Percentiles rank a stretch among this genome's conserved stretches.
phyloP scores from a whole-genome alignment of 2,329 filamentous ascomycete genomes.

The Cryphonectria japonica region DNA sequence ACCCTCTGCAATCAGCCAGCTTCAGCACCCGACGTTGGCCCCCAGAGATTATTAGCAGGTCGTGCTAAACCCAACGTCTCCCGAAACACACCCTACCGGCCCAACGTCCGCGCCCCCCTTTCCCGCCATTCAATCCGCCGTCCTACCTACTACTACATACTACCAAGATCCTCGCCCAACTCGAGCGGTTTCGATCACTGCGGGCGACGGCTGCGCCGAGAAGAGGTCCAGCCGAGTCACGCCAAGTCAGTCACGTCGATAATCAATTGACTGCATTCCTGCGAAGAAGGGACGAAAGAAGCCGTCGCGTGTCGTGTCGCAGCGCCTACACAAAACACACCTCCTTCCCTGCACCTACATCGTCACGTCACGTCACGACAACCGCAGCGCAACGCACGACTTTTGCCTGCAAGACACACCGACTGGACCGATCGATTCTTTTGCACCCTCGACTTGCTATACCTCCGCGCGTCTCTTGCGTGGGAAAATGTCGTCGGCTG shows the following conservation, averaged over 20 bases:
- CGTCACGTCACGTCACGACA: conserved; percentile 13
- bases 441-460: background rate
- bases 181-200: conserved; percentile 18
- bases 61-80: conserved; percentile 7
- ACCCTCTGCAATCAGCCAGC: background rate
- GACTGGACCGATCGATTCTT: background rate
- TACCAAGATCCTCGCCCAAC: background rate
- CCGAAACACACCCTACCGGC: conserved; percentile 25
- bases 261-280: conserved; percentile 2
- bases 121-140: conserved; percentile 8
- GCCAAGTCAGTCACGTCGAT: background rate
- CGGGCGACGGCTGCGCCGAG: conserved; percentile 12
- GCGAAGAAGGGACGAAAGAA: background rate
- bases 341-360: background rate
- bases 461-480: conserved; percentile 34
- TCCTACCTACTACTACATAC: conserved; percentile 2
- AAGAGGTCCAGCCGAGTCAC: conserved; percentile 3
- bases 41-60: background rate
- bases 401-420: background rate
- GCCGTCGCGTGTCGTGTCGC: conserved; percentile 9
- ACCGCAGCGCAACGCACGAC: background rate
- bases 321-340: background rate
- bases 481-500: conserved; percentile 65
- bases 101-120: conserved; percentile 21
- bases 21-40: background rate